Conservation (phyloP, 2,329 filamentous ascomycete genomes). For the Arthrobotrys conoides region DNA sequence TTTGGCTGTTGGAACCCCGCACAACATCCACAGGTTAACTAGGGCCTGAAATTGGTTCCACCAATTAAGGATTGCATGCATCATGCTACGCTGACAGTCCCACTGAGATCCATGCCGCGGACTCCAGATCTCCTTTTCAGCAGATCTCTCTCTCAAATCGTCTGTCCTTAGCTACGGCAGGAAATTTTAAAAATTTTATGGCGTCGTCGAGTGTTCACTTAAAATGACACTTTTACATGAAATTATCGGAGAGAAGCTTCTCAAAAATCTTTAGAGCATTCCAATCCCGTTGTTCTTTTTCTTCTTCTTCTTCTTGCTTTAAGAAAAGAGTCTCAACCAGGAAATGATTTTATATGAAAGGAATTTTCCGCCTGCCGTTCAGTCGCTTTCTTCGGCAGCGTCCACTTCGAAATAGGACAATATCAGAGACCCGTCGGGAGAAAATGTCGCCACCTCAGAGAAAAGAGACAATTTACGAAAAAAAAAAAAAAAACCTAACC, state of each 20-base stretch:
- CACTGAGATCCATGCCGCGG: conserved; percentile 30
- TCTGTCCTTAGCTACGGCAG: too few species aligned
- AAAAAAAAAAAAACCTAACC: too few species aligned
- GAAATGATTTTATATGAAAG: conserved; percentile 32
- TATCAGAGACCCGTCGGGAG: conserved; percentile 20
- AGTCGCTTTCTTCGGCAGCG: conserved; percentile 10
- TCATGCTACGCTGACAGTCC: conserved; percentile 27
- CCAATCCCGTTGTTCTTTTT: not conserved
- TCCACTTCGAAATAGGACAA: conserved; percentile 25
- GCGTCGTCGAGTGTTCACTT: conserved; percentile 19
- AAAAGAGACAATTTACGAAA: conserved; percentile 23
- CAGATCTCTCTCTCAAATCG: not conserved
- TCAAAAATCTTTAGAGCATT: conserved; percentile 26
- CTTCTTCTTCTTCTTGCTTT: not conserved
- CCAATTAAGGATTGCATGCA: conserved; percentile 39
- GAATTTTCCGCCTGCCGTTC: conserved; percentile 28
- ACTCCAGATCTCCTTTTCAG: conserved; percentile 24
- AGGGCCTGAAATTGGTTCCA: conserved; percentile 49
- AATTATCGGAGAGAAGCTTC: conserved; percentile 21
- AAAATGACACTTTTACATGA: conserved; percentile 14
- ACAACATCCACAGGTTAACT: conserved; percentile 40
- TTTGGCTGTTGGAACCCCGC: conserved; percentile 51
- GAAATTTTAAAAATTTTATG: conserved; percentile 7
- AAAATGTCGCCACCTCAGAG: conserved; percentile 39
- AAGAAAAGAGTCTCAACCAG: conserved; percentile 27